Percentiles rank a stretch among this genome's conserved stretches.
Conservation (phyloP, 2,329 filamentous ascomycete genomes). For the Eurotiales sp. region DNA sequence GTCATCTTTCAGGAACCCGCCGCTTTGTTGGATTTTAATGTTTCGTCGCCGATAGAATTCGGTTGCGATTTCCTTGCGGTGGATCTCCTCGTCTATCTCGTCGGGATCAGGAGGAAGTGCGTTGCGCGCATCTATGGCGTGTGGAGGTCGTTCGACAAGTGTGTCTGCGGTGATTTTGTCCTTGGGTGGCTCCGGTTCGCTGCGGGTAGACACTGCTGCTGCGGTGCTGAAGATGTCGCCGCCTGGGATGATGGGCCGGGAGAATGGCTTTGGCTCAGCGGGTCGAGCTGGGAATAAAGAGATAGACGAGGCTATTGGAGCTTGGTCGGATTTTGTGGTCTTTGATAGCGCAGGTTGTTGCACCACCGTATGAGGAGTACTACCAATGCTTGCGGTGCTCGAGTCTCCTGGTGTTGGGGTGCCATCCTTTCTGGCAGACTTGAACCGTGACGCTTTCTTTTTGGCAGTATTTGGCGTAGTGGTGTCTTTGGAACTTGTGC, state of each 20-base stretch:
- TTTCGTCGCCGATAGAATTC: constrained; percentile 83
- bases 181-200: constrained; percentile 34
- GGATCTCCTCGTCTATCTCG: constrained; percentile 67
- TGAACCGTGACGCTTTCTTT: constrained; percentile 45
- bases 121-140: constrained; percentile 19
- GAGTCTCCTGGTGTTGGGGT: constrained; percentile 14
- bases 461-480: constrained; percentile 21
- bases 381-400: constrained; percentile 4
- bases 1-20: constrained; percentile 73
- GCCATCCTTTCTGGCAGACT: constrained; percentile 29
- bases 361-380: too few relatives aligned
- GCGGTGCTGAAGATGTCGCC: constrained; percentile 10
- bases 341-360: constrained; percentile 4
- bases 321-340: constrained; percentile 21
- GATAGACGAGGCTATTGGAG: constrained; percentile 24
- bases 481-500: constrained; percentile 15
- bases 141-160: constrained; percentile 52
- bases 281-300: constrained; percentile 37
- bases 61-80: constrained; percentile 72
- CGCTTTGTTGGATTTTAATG: constrained; percentile 74
- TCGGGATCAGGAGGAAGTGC: constrained; percentile 49
- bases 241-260: constrained; percentile 29
- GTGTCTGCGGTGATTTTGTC: constrained; percentile 56
- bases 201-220: constrained; percentile 9
- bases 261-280: constrained; percentile 35